Evolutionary conservation across 805 yeast species (phyloP).

Genomic region (Yarrowia divulgata): DNA sequence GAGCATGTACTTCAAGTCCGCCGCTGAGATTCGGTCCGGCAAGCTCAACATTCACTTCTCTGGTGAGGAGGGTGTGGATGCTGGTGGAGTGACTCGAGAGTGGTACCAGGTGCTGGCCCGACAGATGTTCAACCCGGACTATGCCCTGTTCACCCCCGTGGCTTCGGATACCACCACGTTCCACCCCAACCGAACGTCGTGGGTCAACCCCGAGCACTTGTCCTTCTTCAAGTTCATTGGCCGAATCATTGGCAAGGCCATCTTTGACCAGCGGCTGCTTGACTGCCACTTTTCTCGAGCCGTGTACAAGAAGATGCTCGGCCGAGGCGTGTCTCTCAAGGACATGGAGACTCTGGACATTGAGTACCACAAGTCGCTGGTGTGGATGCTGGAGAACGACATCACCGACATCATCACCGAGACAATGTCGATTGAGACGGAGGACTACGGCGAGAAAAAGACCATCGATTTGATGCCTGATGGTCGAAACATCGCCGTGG

Average conservation of each 20-base stretch:
- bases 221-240: constrained; percentile 96
- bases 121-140: constrained; percentile 95
- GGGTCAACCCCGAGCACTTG: constrained; percentile 90
- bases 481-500: constrained; percentile 85
- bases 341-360: constrained; percentile 95
- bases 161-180: constrained; percentile 91
- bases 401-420: constrained; percentile 95
- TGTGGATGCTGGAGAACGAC: constrained; percentile 97
- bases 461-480: constrained; percentile 79
- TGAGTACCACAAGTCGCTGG: constrained; percentile 87
- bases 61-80: constrained; percentile 97
- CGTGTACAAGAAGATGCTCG: constrained; percentile 85
- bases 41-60: constrained; percentile 82
- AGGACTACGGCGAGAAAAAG: constrained; percentile 90
- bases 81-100: constrained; percentile 97
- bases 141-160: constrained; percentile 89
- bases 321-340: constrained; percentile 79
- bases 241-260: constrained; percentile 91
- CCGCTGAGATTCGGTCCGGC: constrained; percentile 73
- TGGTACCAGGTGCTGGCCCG: constrained; percentile 95
- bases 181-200: constrained; percentile 92
- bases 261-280: constrained; percentile 80
- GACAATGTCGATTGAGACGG: constrained; percentile 90
- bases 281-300: constrained; percentile 97
- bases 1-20: constrained; percentile 76